Conservation (phyloP, 2,329 filamentous ascomycete species). For the Epichloe sp. region DNA sequence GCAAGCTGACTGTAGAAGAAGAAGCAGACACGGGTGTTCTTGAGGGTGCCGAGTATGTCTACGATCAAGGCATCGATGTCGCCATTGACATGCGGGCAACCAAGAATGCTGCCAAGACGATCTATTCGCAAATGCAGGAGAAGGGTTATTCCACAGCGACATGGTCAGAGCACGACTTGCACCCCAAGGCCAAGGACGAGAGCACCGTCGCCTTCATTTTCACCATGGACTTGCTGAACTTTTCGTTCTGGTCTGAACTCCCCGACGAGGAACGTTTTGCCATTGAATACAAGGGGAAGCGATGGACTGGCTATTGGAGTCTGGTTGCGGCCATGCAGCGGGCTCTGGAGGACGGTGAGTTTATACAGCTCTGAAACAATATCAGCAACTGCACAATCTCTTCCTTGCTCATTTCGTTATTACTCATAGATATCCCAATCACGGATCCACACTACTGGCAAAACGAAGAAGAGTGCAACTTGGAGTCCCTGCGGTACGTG, state of each 20-base stretch:
- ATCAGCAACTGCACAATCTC: background rate
- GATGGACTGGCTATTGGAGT: conserved; percentile 93
- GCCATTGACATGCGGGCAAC: conserved; percentile 73
- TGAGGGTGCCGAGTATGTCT: conserved; percentile 71
- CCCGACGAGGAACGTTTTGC: conserved; percentile 62
- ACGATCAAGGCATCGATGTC: conserved; percentile 86
- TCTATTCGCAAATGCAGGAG: conserved; percentile 71
- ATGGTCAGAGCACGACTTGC: conserved; percentile 82
- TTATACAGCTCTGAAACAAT: background rate
- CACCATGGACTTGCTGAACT: conserved; percentile 92
- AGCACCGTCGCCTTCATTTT: conserved; percentile 84
- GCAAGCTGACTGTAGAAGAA: conserved; percentile 38
- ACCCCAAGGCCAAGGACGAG: conserved; percentile 72
- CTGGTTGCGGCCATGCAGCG: conserved; percentile 76
- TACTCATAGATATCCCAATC: conserved; percentile 61
- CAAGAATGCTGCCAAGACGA: conserved; percentile 66
- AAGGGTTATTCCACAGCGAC: conserved; percentile 71
- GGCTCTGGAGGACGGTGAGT: conserved; percentile 67
- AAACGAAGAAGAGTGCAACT: conserved; percentile 59
- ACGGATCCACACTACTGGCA: conserved; percentile 82
- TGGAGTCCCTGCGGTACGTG: conserved; percentile 59
- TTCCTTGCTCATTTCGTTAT: background rate
- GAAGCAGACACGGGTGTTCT: conserved; percentile 72
- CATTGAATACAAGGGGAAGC: conserved; percentile 66
- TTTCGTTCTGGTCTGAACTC: conserved; percentile 83